Conservation (phyloP, 1,139 yeast genomes). For the Zygosaccharomyces sapae region DNA sequence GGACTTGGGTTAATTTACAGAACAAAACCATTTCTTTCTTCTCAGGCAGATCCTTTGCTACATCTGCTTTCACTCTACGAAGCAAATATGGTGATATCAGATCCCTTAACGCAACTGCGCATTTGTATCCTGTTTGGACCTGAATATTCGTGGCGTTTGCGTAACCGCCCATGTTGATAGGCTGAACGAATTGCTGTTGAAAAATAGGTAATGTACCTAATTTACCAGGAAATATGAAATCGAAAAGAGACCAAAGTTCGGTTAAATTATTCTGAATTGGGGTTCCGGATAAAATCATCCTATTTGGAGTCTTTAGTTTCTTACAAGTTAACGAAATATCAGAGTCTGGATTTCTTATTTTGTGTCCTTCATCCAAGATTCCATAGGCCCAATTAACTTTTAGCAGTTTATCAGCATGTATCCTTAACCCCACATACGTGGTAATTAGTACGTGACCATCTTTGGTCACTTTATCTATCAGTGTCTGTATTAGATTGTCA, state of each 20-base stretch:
- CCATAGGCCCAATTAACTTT: constrained; percentile 83
- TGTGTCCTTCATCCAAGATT: constrained; percentile 93
- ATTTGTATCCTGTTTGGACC: constrained; percentile 93
- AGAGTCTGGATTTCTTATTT: constrained; percentile 90
- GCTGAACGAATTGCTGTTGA: constrained; percentile 85
- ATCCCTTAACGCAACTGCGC: constrained; percentile 88
- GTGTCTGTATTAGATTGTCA: constrained; percentile 28
- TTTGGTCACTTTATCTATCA: constrained; percentile 35
- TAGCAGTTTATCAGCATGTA: constrained; percentile 67
- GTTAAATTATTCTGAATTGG: constrained; percentile 91
- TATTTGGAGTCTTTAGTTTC: constrained; percentile 71
- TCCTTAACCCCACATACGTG: constrained; percentile 83
- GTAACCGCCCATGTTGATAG: constrained; percentile 96
- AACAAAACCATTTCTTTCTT: constrained; percentile 92
- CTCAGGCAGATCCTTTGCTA: constrained; percentile 93
- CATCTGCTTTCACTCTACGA: constrained; percentile 85
- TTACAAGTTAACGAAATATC: constrained; percentile 84
- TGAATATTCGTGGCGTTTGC: constrained; percentile 95
- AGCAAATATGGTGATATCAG: constrained; percentile 83
- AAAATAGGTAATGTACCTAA: constrained; percentile 93
- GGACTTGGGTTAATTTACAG: constrained; percentile 76
- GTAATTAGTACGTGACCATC: constrained; percentile 84
- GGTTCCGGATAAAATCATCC: constrained; percentile 88
- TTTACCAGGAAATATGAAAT: constrained; percentile 90
- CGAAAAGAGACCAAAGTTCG: constrained; percentile 93